These are phyloP conservation scores for Chaetoceros tenuissimus DNA, from an alignment of 108 stramenopile species.

Conservation along the genomic window DNA sequence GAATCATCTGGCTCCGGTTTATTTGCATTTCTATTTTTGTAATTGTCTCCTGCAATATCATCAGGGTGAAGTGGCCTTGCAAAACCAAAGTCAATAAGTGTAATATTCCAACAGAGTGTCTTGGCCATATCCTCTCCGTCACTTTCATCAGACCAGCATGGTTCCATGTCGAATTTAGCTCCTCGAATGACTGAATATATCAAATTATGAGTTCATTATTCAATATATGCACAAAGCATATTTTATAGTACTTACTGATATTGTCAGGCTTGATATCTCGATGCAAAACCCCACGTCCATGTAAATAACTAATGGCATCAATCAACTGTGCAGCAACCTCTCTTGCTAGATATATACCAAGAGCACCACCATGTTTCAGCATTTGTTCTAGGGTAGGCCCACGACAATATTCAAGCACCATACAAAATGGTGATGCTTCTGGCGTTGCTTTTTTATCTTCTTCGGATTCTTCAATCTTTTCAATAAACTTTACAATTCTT, in stretches of 20 bases:
- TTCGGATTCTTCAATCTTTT: conserved; percentile 18
- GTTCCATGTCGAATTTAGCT: conserved; percentile 1
- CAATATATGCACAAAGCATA: background rate
- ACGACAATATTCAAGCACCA: conserved; percentile 4
- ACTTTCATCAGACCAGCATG: conserved; percentile 63
- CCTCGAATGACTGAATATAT: background rate
- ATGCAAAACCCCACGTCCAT: conserved; percentile 77
- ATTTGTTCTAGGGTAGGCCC: conserved; percentile 66
- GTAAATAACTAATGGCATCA: conserved; percentile 67
- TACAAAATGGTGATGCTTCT: background rate
- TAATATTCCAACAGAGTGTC: conserved; percentile 47
- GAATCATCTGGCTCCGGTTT: background rate
- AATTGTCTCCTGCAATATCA: conserved; percentile 23
- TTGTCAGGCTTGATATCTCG: conserved; percentile 86
- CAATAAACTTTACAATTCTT: conserved; percentile 49
- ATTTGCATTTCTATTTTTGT: background rate
- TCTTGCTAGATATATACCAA: conserved; percentile 60
- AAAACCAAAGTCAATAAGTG: conserved; percentile 83
- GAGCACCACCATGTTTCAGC: conserved; percentile 61
- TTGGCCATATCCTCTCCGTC: conserved; percentile 34
- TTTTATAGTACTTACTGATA: conserved; percentile 2
- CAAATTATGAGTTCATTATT: background rate
- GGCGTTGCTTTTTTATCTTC: background rate
- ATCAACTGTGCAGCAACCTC: conserved; percentile 59
- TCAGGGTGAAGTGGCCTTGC: conserved; percentile 51